Percentiles rank a stretch among this genome's conserved stretches.
These are phyloP conservation scores for Nemania sp. DNA, from an alignment of 2,329 filamentous ascomycete genomes.

Conservation along the genomic window DNA sequence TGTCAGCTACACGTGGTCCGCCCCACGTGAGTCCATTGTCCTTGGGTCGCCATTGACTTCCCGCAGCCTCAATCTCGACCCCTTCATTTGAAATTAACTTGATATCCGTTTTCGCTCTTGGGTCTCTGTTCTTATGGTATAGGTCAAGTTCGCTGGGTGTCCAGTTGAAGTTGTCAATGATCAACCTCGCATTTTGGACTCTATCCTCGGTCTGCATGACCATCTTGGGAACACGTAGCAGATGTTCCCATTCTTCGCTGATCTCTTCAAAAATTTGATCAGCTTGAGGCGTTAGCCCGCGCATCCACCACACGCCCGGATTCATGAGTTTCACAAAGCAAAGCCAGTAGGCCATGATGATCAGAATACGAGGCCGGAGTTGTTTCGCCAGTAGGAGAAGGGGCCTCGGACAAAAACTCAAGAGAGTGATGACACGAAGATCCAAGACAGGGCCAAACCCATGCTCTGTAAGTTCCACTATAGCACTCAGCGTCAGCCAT, in stretches of 20 bases:
- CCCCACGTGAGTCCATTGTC: slow-evolving; percentile 4
- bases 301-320: slow-evolving; percentile 55
- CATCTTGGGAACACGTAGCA: slow-evolving; percentile 49
- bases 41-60: slow-evolving; percentile 31
- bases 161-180: slow-evolving; percentile 53
- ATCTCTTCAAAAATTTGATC: slow-evolving; percentile 48
- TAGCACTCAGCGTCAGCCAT: background rate
- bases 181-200: slow-evolving; percentile 45
- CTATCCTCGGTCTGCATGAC: slow-evolving; percentile 43
- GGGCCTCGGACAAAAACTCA: slow-evolving; percentile 53
- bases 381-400: slow-evolving; percentile 52
- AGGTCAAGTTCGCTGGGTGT: slow-evolving; percentile 37
- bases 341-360: slow-evolving; percentile 59
- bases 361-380: slow-evolving; percentile 50
- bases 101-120: slow-evolving; percentile 28
- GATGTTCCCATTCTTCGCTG: slow-evolving; percentile 46
- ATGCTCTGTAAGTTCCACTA: slow-evolving; percentile 45
- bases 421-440: slow-evolving; percentile 57
- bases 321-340: slow-evolving; percentile 52
- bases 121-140: slow-evolving; percentile 34
- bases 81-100: slow-evolving; percentile 30
- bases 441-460: slow-evolving; percentile 52
- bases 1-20: background rate
- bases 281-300: slow-evolving; percentile 52
- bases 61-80: slow-evolving; percentile 25